phyloP scores from a whole-genome alignment of 1,139 yeast species.

The Geotrichum reessii region DNA sequence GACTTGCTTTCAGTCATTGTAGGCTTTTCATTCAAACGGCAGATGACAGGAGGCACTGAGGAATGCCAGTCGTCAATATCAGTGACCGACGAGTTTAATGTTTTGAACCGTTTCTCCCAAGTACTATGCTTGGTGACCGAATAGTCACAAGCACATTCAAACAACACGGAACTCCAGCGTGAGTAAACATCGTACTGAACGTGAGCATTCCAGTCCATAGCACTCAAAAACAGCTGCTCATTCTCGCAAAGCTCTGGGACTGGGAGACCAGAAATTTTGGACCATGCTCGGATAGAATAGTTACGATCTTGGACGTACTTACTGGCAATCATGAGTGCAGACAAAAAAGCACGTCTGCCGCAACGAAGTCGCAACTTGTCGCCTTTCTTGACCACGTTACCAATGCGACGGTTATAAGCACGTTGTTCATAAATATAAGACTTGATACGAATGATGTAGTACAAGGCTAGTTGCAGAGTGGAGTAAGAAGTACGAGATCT shows the following conservation, averaged over 20 bases:
- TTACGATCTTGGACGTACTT: constrained; percentile 72
- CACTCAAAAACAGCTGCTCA: constrained; percentile 50
- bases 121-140: background rate
- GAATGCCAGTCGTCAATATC: constrained; percentile 6
- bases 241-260: constrained; percentile 45
- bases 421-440: constrained; percentile 17
- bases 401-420: constrained; percentile 7
- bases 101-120: constrained; percentile 6
- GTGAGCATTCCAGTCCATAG: constrained; percentile 53
- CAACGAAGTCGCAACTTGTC: constrained; percentile 35
- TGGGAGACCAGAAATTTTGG: constrained; percentile 61
- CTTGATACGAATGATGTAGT: constrained; percentile 46
- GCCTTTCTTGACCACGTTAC: constrained; percentile 11
- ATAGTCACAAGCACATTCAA: constrained; percentile 25
- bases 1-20: background rate
- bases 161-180: constrained; percentile 44
- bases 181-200: constrained; percentile 48
- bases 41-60: constrained; percentile 1
- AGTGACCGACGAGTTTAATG: background rate
- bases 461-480: constrained; percentile 61
- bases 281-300: constrained; percentile 65
- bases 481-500: constrained; percentile 64
- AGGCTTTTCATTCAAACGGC: background rate
- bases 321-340: constrained; percentile 61
- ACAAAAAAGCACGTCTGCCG: constrained; percentile 62